Conservation (phyloP, 495 filamentous ascomycete genomes). For the Xylaria acuta region DNA sequence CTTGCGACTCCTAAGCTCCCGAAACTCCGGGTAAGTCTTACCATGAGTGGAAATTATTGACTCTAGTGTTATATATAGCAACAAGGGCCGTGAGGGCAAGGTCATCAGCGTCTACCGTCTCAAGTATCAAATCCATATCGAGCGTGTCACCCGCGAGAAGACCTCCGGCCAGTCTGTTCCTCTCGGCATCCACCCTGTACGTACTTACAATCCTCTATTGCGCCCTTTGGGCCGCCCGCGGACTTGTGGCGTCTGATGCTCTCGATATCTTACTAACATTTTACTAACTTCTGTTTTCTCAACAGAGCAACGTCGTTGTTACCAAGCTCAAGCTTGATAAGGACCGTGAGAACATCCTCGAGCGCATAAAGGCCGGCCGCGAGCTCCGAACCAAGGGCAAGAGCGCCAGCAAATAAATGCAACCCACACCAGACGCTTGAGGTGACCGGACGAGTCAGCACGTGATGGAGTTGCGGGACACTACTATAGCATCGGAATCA, state of each 20-base stretch:
- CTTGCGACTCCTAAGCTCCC: too few relatives aligned
- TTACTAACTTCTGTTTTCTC: background rate
- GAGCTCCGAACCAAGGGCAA: slow-evolving; percentile 67
- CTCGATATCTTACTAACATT: background rate
- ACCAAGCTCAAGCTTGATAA: slow-evolving; percentile 98
- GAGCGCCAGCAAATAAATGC: slow-evolving; percentile 46
- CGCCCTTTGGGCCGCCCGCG: background rate
- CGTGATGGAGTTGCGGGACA: slow-evolving; percentile 10
- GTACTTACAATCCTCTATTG: background rate
- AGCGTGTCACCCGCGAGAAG: slow-evolving; percentile 94
- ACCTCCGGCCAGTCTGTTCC: slow-evolving; percentile 89
- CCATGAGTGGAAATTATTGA: too few relatives aligned
- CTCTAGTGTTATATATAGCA: too few relatives aligned
- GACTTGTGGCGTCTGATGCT: background rate
- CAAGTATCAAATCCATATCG: slow-evolving; percentile 92
- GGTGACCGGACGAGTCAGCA: slow-evolving; percentile 27
- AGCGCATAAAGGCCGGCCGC: slow-evolving; percentile 78
- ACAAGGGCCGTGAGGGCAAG: slow-evolving; percentile 97
- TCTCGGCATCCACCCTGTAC: slow-evolving; percentile 79
- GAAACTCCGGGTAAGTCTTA: too few relatives aligned
- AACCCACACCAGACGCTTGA: background rate
- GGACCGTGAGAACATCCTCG: slow-evolving; percentile 94
- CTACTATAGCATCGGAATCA: slow-evolving; percentile 5
- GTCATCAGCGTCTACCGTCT: slow-evolving; percentile 91
- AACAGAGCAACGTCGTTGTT: slow-evolving; percentile 80